A percentile compares a stretch with the other conserved stretches of the same genome.
phyloP scores from a whole-genome alignment of 495 filamentous ascomycete genomes.

The Hamigera avellanea region DNA sequence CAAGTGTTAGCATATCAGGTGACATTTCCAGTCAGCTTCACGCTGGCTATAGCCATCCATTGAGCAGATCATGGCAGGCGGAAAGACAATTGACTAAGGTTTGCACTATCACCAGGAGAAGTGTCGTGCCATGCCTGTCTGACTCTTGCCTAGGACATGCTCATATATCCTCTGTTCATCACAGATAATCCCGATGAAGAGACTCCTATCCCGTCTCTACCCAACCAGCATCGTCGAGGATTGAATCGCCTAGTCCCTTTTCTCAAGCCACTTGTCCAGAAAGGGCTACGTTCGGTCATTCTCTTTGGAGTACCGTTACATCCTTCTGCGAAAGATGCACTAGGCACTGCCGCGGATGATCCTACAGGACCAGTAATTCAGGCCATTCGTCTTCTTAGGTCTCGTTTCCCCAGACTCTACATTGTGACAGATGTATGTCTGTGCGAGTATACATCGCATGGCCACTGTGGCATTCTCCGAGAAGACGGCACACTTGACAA shows the following conservation, averaged over 20 bases:
- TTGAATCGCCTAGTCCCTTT: constrained; percentile 78
- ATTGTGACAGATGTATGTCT: constrained; percentile 89
- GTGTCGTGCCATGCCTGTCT: neutral
- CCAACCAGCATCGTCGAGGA: constrained; percentile 76
- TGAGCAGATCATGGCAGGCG: constrained; percentile 87
- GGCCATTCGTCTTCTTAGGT: constrained; percentile 68
- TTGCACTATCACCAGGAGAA: constrained; percentile 5
- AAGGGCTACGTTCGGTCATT: constrained; percentile 84
- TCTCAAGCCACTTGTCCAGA: constrained; percentile 72
- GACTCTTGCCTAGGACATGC: constrained; percentile 61
- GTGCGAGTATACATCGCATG: constrained; percentile 98
- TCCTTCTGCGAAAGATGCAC: constrained; percentile 70
- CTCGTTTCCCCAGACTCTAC: constrained; percentile 77
- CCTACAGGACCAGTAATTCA: constrained; percentile 84
- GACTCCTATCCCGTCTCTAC: constrained; percentile 77
- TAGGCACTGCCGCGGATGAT: constrained; percentile 90
- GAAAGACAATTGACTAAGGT: constrained; percentile 97
- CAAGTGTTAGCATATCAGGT: constrained; percentile 82
- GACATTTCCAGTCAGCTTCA: constrained; percentile 94
- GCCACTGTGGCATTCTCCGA: constrained; percentile 89
- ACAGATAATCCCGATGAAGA: constrained; percentile 91
- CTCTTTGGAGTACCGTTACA: constrained; percentile 87
- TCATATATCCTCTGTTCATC: constrained; percentile 95
- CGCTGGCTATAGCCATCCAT: constrained; percentile 85
- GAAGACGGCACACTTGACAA: constrained; percentile 93